Conservation (phyloP, 2,329 filamentous ascomycete genomes). For the Trichoderma endophyticum region DNA sequence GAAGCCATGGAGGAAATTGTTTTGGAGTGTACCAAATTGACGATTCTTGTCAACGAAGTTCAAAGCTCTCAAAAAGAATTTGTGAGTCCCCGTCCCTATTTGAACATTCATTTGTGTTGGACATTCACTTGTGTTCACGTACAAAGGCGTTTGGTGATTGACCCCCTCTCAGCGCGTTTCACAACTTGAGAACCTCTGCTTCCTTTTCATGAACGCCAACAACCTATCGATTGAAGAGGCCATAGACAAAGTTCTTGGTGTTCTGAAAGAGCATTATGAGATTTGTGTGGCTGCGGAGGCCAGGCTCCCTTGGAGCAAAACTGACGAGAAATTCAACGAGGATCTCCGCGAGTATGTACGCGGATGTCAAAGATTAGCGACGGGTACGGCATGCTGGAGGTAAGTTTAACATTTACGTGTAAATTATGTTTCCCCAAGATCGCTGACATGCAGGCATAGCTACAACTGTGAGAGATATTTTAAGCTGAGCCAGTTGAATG, state of each 20-base stretch:
- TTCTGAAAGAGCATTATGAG: not conserved
- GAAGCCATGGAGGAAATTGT: constrained; percentile 15
- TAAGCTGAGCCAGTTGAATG: constrained; percentile 11
- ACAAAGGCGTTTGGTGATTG: not conserved
- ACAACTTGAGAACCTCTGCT: not conserved
- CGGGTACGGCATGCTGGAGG: constrained; percentile 8
- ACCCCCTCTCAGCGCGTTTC: not conserved
- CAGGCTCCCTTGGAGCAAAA: constrained; percentile 9
- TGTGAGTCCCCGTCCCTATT: not conserved
- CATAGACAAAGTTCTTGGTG: not conserved
- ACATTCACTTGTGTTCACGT: no score
- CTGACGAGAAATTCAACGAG: not conserved
- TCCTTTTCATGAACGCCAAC: not conserved
- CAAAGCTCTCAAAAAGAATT: constrained; percentile 10
- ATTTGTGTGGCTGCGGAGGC: not conserved
- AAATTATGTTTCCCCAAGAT: not conserved
- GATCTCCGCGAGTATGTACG: constrained; percentile 4
- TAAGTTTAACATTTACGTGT: not conserved
- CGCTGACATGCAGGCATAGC: not conserved
- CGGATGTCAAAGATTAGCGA: not conserved
- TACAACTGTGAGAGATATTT: constrained; percentile 18
- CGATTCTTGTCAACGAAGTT: constrained; percentile 10
- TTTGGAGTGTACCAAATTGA: constrained; percentile 5
- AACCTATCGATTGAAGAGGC: not conserved
- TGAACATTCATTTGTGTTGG: not conserved